Conservation (phyloP, 1,284 basidiomycete genomes). For the Rhizopogon parksii region DNA sequence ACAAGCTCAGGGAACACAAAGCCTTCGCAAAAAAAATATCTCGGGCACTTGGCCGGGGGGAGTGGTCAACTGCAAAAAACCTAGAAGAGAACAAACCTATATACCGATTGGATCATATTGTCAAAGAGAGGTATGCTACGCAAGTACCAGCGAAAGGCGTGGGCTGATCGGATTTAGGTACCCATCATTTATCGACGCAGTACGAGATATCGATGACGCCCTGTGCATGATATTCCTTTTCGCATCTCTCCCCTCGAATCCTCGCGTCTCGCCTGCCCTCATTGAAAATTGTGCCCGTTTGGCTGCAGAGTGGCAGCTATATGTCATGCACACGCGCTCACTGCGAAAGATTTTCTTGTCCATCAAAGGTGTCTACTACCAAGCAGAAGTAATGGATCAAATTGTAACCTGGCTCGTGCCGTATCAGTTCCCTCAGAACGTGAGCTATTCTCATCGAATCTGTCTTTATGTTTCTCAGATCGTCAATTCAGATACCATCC, state of each 20-base stretch:
- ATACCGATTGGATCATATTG: slow-evolving; percentile 90
- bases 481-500: slow-evolving; percentile 65
- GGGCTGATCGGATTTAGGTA: slow-evolving; percentile 52
- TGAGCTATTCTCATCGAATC: slow-evolving; percentile 32
- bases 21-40: slow-evolving; percentile 97
- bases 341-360: slow-evolving; percentile 93
- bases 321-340: slow-evolving; percentile 84
- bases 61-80: slow-evolving; percentile 94
- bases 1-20: slow-evolving; percentile 95
- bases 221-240: slow-evolving; percentile 94
- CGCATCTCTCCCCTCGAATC: slow-evolving; percentile 79
- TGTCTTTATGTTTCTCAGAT: slow-evolving; percentile 7
- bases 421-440: slow-evolving; percentile 96
- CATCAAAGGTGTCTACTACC: slow-evolving; percentile 98
- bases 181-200: slow-evolving; percentile 92
- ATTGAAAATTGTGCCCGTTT: slow-evolving; percentile 89
- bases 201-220: slow-evolving; percentile 96
- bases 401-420: slow-evolving; percentile 95
- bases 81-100: slow-evolving; percentile 89
- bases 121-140: slow-evolving; percentile 81
- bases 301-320: slow-evolving; percentile 91
- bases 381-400: slow-evolving; percentile 92
- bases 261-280: slow-evolving; percentile 76
- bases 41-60: slow-evolving; percentile 85
- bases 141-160: background rate